A percentile compares a stretch with the other conserved stretches of the same genome.
Evolutionary conservation across 257 asterid species (phyloP).

Genomic region (Nyctanthes arbortristis): DNA sequence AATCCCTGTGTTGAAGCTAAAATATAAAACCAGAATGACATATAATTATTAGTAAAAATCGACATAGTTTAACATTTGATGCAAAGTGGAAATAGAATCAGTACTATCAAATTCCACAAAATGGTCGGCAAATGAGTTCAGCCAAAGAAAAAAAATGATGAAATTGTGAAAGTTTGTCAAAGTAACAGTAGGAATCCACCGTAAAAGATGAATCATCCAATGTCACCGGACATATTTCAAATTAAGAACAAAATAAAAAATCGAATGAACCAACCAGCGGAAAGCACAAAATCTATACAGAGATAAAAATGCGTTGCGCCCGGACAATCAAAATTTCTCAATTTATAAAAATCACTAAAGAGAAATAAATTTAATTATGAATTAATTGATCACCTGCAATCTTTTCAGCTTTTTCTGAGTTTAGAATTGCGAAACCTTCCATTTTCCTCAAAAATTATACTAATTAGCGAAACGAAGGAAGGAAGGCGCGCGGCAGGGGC

Average conservation of each 20-base stretch:
- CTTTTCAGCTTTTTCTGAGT: constrained; percentile 11
- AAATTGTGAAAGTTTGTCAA: too few species aligned
- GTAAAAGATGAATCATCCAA: neutral
- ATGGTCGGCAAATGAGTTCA: neutral
- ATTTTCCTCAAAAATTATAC: too few species aligned
- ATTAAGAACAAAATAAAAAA: neutral
- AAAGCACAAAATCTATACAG: too few species aligned
- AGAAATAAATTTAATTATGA: neutral
- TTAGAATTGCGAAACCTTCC: constrained; percentile 19
- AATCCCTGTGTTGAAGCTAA: neutral
- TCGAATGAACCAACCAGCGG: too few species aligned
- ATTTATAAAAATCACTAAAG: neutral
- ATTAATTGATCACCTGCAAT: constrained; percentile 26
- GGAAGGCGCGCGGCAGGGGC: neutral
- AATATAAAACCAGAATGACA: neutral
- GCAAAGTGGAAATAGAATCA: neutral
- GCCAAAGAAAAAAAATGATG: too few species aligned
- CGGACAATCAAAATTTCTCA: neutral
- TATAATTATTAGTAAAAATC: neutral
- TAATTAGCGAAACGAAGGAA: too few species aligned
- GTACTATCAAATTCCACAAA: neutral
- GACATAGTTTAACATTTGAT: neutral
- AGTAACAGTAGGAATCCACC: too few species aligned
- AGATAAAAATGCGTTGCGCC: too few species aligned
- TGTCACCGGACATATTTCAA: neutral